These are phyloP conservation scores for Talaromyces sp. DNA, from an alignment of 2,329 filamentous ascomycete genomes.

Conservation along the genomic window DNA sequence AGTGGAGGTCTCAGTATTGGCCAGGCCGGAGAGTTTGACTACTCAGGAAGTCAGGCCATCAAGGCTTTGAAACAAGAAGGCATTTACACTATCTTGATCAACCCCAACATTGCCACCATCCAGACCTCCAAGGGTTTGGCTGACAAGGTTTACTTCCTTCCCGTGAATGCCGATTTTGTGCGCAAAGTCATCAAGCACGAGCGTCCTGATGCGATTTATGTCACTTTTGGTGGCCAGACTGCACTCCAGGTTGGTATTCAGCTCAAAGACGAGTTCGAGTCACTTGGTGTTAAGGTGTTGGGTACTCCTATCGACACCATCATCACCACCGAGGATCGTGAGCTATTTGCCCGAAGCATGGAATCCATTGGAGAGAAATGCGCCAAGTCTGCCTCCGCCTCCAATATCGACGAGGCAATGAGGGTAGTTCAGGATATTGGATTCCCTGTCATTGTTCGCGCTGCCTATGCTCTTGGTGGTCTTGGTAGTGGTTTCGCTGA, in stretches of 20 bases:
- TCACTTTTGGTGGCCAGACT: conserved; percentile 96
- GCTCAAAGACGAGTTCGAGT: conserved; percentile 94
- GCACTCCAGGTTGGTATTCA: conserved; percentile 95
- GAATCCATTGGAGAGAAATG: conserved; percentile 97
- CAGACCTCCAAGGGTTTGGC: conserved; percentile 97
- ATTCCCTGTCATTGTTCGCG: conserved; percentile 94
- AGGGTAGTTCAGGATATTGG: conserved; percentile 84
- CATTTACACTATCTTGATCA: conserved; percentile 97
- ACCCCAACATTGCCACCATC: conserved; percentile 98
- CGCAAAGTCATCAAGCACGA: conserved; percentile 96
- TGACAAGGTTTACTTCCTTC: conserved; percentile 98
- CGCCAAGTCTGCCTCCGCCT: conserved; percentile 92
- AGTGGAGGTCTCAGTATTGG: conserved; percentile 95
- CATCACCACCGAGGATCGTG: conserved; percentile 96
- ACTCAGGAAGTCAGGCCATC: conserved; percentile 96
- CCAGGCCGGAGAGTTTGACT: conserved; percentile 97
- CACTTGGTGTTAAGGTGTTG: conserved; percentile 85
- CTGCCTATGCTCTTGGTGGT: conserved; percentile 91
- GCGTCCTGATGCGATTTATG: conserved; percentile 91
- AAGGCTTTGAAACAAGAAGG: conserved; percentile 97
- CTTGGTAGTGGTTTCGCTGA: conserved; percentile 94
- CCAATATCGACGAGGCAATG: conserved; percentile 80
- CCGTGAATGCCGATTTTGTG: conserved; percentile 94
- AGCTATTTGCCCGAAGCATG: conserved; percentile 97
- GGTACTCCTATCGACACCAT: conserved; percentile 97